A percentile compares a stretch with the other conserved stretches of the same genome.
Conservation (phyloP, 257 asterid genomes). For the Nicotiana tomentosiformis region DNA sequence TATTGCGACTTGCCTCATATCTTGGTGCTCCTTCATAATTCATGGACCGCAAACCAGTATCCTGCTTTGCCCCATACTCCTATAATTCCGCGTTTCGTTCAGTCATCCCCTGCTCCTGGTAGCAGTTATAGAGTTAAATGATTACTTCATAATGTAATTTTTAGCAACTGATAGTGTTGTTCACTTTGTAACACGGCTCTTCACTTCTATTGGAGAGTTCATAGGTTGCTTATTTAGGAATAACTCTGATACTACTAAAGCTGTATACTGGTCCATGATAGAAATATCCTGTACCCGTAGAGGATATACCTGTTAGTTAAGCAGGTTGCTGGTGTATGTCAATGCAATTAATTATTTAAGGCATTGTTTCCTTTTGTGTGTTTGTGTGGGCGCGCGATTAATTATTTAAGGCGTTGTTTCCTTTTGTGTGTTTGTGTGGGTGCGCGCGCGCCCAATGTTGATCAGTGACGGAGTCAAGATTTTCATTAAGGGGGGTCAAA, state of each 20-base stretch:
- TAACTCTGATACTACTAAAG: neutral
- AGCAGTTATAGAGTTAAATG: neutral
- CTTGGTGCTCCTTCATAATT: slow-evolving; percentile 90
- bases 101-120: neutral
- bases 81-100: neutral
- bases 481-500: no score
- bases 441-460: no score
- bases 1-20: slow-evolving; percentile 92
- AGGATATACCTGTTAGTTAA: neutral
- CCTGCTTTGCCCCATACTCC: neutral
- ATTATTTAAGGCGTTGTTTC: neutral
- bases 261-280: neutral
- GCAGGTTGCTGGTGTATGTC: neutral
- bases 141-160: neutral
- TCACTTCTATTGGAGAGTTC: neutral
- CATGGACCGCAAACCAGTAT: neutral
- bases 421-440: neutral
- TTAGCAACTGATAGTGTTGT: neutral
- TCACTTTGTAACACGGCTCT: neutral
- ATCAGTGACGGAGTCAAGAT: no score
- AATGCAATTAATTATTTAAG: neutral
- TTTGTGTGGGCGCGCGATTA: neutral
- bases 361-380: neutral
- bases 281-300: neutral
- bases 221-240: slow-evolving; percentile 7